Evolutionary conservation across 2,329 filamentous ascomycete species (phyloP), one percentile per base, ranked within the genome.

Genomic region (Venturia effusa): DNA sequence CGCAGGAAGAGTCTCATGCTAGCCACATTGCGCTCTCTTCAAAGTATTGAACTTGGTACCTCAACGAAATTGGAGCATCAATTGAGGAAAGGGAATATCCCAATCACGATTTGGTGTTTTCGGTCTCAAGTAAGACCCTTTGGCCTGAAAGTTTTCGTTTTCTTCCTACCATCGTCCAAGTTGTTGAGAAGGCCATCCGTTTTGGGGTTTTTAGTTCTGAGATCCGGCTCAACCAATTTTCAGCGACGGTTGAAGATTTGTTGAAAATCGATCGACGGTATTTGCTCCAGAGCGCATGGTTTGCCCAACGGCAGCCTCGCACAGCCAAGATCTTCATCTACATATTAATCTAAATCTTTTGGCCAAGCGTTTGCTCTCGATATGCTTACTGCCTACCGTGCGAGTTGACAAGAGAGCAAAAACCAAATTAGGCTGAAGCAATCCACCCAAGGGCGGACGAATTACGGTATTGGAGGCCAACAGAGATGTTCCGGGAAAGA

Each of bases 401-500:
- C 30, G 7, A 57, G 51, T 13, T 57, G 51, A 30, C 4, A n/a
- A 10, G 30, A 57, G 2, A 34, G 15, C 7, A 37, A n/a, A 34
- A 17, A 34, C 15, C 27, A 57, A 7, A 34, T 57, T 17, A 37
- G 34, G 27, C 10, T 57, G 17, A 57, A 34, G 30, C 34, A 34
- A 11, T 34, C 34, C 7, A 57, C 27, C 2, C 27, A 17, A 34
- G 51, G 51, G 17, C 34, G 51, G 51, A 57, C 51, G 30, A 57
- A 57, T n/a, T 34, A 57, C 51, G 59, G 80, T 92, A 61, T 80
- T 92, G 67, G 92, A 92, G 74, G 86, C 87, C 22, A 77, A 88
- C 72, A 89, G 90, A 74, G 83, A 81, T 68, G 80, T 80, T 64
- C 81, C 85, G 17, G 90, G 88, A 60, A 80, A 88, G 68, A 87